Evolutionary conservation across 306 rosid species (phyloP).

Genomic region (Acacia melanoxylon): DNA sequence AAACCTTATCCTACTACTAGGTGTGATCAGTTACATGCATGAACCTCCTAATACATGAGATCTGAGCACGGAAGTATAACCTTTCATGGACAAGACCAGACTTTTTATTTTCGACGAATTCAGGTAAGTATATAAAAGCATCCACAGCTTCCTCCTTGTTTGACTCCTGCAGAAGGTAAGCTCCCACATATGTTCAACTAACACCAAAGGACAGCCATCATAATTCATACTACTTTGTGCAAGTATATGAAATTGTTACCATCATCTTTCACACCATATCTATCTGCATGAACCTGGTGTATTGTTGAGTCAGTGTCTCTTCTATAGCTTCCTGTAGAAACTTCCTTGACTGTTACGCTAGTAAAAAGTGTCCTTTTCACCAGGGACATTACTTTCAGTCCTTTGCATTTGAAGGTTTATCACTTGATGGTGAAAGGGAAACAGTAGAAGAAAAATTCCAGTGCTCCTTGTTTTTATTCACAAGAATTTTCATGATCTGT

Average conservation of each 20-base stretch:
- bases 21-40: too few species aligned
- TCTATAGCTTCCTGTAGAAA: not conserved
- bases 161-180: not conserved
- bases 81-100: not conserved
- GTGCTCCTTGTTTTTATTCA: constrained; percentile 25
- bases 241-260: constrained; percentile 38
- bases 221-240: not conserved
- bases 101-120: not conserved
- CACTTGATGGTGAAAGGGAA: not conserved
- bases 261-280: constrained; percentile 42
- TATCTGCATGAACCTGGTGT: constrained; percentile 16
- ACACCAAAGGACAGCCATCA: not conserved
- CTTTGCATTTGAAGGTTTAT: not conserved
- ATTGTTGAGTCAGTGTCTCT: constrained; percentile 18
- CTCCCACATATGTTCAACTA: not conserved
- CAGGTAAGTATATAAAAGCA: not conserved
- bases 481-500: constrained; percentile 34
- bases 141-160: not conserved
- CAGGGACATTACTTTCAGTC: not conserved
- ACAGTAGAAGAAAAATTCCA: constrained; percentile 37
- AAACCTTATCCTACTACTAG: too few species aligned
- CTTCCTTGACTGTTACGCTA: not conserved
- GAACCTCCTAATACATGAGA: not conserved
- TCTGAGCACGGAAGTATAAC: not conserved
- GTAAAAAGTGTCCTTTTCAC: not conserved